These are phyloP conservation scores for Blastobotrys proliferans DNA, from an alignment of 1,139 yeast genomes.

Conservation along the genomic window DNA sequence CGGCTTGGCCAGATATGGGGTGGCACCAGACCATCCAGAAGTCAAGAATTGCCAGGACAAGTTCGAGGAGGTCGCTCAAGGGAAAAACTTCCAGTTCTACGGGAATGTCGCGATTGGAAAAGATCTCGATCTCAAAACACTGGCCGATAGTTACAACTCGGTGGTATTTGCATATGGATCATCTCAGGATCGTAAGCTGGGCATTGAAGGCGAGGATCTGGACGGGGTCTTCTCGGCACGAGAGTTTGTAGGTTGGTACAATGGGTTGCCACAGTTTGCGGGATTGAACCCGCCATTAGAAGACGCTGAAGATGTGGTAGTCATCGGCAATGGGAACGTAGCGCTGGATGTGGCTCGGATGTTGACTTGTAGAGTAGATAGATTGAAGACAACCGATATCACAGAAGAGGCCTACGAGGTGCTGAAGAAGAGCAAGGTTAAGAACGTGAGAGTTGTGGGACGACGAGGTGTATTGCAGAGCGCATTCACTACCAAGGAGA, in stretches of 20 bases:
- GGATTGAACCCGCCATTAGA: conserved; percentile 52
- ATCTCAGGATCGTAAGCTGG: conserved; percentile 52
- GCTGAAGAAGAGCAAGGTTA: conserved; percentile 51
- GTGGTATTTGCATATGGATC: conserved; percentile 85
- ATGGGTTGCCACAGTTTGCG: conserved; percentile 69
- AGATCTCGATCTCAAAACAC: conserved; percentile 47
- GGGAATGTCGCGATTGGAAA: conserved; percentile 73
- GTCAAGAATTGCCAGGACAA: conserved; percentile 78
- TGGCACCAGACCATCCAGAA: conserved; percentile 99
- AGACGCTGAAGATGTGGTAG: conserved; percentile 60
- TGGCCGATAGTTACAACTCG: conserved; percentile 60
- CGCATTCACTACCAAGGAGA: conserved; percentile 89
- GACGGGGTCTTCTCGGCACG: conserved; percentile 78
- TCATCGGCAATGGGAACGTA: conserved; percentile 98
- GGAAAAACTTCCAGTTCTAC: conserved; percentile 51
- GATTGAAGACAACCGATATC: conserved; percentile 65
- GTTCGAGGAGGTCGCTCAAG: conserved; percentile 48
- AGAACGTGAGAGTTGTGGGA: conserved; percentile 69
- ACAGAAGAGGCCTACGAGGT: conserved; percentile 54
- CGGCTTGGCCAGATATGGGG: conserved; percentile 90
- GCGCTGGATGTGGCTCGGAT: conserved; percentile 88
- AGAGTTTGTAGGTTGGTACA: conserved; percentile 93
- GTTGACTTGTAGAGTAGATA: conserved; percentile 51
- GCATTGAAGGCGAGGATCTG: conserved; percentile 54
- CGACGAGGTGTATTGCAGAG: conserved; percentile 76